Base-by-base conservation (phyloP, 1,284 basidiomycete species). In the Erythrobasidium hasegawianum region DNA sequence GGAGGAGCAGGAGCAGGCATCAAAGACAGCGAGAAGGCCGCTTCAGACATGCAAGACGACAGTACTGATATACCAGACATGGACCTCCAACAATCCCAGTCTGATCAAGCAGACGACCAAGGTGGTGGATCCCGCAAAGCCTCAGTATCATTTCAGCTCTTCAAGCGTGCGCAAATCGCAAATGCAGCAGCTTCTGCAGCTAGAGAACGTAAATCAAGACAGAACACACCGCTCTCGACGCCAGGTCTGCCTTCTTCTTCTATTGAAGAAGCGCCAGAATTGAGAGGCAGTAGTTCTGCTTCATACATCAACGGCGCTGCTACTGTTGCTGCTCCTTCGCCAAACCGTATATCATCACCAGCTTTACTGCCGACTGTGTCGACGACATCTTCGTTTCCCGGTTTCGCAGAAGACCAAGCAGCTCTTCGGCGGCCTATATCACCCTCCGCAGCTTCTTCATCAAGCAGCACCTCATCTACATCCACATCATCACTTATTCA, bases 121-220 rank as follows among this genome's bases (percentile, higher is more conserved):
- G n/a, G 18, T 1, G 53, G 53, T 10, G 56, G 55, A 18, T 65
- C 62, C 18, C 58, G 72, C 45, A 73, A 73, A 56, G 72, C 72
- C 1, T 69, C 67, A 41, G 72, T 72, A 43, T 68, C 69, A 38
- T 54, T 73, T 24, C 69, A 73, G 62, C 69, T 73, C 10, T 73
- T 73, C 69, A 73, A 73, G 41, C 68, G 71, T 53, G 70, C 72
- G 54, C 16, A 57, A 39, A 43, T 49, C 57, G 54, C 55, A 39
- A 39, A 57, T 20, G 61, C 61, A 38, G 53, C 62, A 11, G 62
- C 62, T 14, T 7, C n/a, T 7, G 43, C 43, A 18, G 64, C 68
- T 9, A 64, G 60, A 45, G 55, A 69, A 13, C 33, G 33, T 33
- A 33, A 33, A 33, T 33, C 33, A 33, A 33, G 33, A 33, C 33